Conservation (phyloP, 2,329 filamentous ascomycete species). For the Venturia nashicola region DNA sequence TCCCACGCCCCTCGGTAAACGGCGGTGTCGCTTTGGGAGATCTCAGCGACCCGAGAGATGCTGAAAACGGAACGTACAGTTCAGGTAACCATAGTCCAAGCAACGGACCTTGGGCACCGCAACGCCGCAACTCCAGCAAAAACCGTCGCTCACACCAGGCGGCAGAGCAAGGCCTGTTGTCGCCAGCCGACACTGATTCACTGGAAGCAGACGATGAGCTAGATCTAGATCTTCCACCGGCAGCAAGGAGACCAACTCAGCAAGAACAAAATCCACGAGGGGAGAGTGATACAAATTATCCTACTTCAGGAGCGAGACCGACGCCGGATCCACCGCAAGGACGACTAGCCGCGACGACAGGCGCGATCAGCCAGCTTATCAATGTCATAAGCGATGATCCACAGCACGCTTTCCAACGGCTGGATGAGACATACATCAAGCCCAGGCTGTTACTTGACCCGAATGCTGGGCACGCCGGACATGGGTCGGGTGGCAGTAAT, state of each 20-base stretch:
- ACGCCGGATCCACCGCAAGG: background rate
- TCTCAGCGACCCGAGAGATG: constrained; percentile 17
- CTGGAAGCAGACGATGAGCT: constrained; percentile 38
- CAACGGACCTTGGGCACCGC: background rate
- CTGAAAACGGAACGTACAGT: constrained; percentile 42
- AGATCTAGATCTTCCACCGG: constrained; percentile 50
- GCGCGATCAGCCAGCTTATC: constrained; percentile 69
- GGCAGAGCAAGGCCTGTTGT: constrained; percentile 43
- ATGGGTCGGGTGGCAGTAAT: background rate
- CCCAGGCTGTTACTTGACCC: constrained; percentile 74
- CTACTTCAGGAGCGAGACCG: constrained; percentile 25
- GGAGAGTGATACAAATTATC: constrained; percentile 19
- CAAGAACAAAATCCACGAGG: constrained; percentile 7
- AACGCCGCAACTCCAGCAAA: constrained; percentile 4
- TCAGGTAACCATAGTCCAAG: constrained; percentile 8
- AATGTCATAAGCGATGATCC: constrained; percentile 72
- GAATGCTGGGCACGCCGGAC: constrained; percentile 12
- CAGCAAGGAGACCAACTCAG: constrained; percentile 32
- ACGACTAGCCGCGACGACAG: constrained; percentile 51
- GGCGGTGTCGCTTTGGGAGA: constrained; percentile 40
- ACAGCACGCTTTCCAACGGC: constrained; percentile 74
- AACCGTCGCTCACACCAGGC: constrained; percentile 33
- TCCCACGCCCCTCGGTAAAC: constrained; percentile 43
- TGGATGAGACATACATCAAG: constrained; percentile 96
- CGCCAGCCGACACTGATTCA: constrained; percentile 27